Conservation (phyloP, 2,329 filamentous ascomycete genomes). For the Malbranchea zuffiana region DNA sequence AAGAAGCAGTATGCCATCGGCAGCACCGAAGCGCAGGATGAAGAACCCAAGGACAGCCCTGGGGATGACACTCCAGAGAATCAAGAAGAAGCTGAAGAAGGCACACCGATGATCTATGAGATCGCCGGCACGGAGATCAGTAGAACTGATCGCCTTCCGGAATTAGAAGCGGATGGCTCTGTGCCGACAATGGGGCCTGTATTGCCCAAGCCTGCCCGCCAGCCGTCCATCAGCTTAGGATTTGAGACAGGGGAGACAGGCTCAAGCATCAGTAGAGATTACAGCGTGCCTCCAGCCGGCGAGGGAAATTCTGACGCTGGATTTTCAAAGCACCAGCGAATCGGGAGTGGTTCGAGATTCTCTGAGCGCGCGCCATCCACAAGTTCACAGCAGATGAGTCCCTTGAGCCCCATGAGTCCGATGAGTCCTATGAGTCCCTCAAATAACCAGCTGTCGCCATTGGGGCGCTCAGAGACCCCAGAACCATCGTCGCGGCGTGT, state of each 20-base stretch:
- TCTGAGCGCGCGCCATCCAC: neutral
- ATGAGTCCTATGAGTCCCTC: too few species aligned
- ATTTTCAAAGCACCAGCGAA: neutral
- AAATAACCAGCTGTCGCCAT: too few species aligned
- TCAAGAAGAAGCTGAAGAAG: too few species aligned
- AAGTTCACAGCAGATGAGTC: neutral
- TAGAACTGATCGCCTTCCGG: neutral
- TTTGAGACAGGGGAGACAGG: neutral
- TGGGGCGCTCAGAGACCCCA: too few species aligned
- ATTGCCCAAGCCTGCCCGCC: neutral
- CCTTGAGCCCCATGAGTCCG: too few species aligned
- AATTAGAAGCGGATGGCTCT: slow-evolving; percentile 7
- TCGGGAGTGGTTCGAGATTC: neutral
- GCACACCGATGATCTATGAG: slow-evolving; percentile 1
- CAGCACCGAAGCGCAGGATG: neutral
- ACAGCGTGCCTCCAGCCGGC: neutral
- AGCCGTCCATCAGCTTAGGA: neutral
- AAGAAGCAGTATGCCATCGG: neutral
- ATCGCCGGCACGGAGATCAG: slow-evolving; percentile 3
- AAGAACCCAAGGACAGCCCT: neutral
- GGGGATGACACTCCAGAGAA: too few species aligned
- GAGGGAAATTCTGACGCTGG: neutral
- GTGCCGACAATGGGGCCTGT: too few species aligned
- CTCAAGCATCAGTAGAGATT: neutral
- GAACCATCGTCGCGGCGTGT: neutral